Base-by-base conservation (phyloP, 352 stramenopile species). In the Pythium myriotylum region DNA sequence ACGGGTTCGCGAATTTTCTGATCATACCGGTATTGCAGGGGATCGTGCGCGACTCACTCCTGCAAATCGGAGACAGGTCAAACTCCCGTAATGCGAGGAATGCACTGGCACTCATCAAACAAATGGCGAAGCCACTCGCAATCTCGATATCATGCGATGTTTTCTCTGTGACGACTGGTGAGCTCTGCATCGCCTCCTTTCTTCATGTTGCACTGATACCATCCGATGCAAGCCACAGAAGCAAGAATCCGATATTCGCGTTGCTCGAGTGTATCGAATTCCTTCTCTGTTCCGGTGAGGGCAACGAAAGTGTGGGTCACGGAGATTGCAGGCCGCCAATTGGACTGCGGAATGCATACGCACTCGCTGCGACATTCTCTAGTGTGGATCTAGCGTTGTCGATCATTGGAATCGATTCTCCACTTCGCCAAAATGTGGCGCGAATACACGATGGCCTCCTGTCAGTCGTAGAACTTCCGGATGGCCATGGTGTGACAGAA, bases 21-120 rank as follows among this genome's bases (percentile, higher is more conserved):
- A 26, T 71, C 33, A 24, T 43, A 2, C 55, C 65, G 27, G 48
- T 71, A 14, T n/a, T 71, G 8, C 27, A 39, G 14, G 37, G 43
- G 0, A 57, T 54, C 23, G 37, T 71, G 7, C 51, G 37, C 4
- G 17, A 43, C 1, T 51, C 62, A 8, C 32, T 70, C 6, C 16
- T 64, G 13, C 49, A 56, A 19, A 53, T 59, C 6, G 26, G 43
- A 10, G 59, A 67, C 20, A 42, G 22, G 16, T 14, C 33, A 10
- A 22, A 40, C 4, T n/a, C 19, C 14, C 43, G 26, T 12, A 14
- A 14, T 12, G 24, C 60, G 22, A 33, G 33, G 13, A 68, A 68
- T 22, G 52, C 52, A 10, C 46, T 68, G n/a, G 52, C 35, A 3
- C 12, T 62, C 13, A 17, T 68, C 10, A 35, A 35, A 35, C 29